These are phyloP conservation scores for Collybiopsis confluens DNA, from an alignment of 768 basidiomycete genomes.

Conservation along the genomic window DNA sequence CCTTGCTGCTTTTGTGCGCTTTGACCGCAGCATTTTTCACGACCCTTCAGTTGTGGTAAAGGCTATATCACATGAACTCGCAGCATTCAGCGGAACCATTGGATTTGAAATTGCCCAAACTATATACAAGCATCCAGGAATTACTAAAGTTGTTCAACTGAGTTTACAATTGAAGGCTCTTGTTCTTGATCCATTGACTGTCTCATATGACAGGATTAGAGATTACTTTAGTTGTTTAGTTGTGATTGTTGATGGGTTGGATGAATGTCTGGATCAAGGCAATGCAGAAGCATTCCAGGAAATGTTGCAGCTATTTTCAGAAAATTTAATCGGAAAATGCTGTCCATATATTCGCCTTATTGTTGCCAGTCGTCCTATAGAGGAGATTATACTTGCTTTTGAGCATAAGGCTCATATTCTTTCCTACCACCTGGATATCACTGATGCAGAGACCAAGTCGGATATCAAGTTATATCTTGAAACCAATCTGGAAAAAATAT, in stretches of 20 bases:
- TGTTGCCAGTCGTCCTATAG: background rate
- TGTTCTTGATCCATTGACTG: background rate
- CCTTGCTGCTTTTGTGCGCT: background rate
- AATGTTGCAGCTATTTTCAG: background rate
- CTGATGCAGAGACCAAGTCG: background rate
- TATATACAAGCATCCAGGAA: background rate
- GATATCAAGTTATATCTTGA: background rate
- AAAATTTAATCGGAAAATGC: background rate
- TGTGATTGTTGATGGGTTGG: background rate
- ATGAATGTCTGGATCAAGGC: background rate
- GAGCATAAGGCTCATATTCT: background rate
- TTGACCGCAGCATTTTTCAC: background rate
- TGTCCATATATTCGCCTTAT: background rate
- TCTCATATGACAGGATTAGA: background rate
- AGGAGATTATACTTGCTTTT: background rate
- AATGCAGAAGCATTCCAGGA: background rate
- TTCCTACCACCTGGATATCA: background rate
- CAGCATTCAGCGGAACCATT: background rate
- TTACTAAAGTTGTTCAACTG: background rate
- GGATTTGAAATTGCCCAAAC: background rate
- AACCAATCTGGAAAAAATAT: background rate
- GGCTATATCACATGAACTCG: background rate
- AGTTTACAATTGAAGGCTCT: background rate
- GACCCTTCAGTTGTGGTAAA: background rate
- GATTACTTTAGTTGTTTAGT: background rate